phyloP scores from a whole-genome alignment of 768 basidiomycete genomes.

The Auricularia sp. region DNA sequence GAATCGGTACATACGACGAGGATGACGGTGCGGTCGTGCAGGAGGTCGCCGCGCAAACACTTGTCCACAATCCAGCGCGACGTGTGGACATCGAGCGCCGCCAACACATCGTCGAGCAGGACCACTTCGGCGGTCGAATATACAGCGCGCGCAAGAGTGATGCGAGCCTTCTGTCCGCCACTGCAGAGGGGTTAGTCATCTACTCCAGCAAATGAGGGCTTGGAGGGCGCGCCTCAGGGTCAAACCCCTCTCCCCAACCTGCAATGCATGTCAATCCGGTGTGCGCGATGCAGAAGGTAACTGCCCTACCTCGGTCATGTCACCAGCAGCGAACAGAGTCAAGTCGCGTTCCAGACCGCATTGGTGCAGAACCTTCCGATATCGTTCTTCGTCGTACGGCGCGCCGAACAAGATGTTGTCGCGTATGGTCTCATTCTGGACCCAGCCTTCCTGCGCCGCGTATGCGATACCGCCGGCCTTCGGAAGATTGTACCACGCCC shows the following conservation, averaged over 20 bases:
- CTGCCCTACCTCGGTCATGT: constrained; percentile 16
- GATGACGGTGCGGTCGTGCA: constrained; percentile 34
- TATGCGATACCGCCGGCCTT: constrained; percentile 23
- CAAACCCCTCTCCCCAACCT: constrained; percentile 33
- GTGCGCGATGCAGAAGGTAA: constrained; percentile 4
- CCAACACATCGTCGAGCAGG: constrained; percentile 59
- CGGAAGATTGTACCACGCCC: constrained; percentile 23
- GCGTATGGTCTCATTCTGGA: constrained; percentile 19
- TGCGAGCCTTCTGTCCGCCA: constrained; percentile 46
- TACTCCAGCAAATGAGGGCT: background rate
- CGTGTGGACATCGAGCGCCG: constrained; percentile 50
- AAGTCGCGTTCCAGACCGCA: constrained; percentile 22
- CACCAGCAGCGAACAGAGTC: constrained; percentile 23
- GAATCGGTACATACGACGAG: constrained; percentile 20
- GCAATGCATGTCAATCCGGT: background rate
- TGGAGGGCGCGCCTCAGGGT: constrained; percentile 7
- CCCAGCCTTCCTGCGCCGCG: constrained; percentile 27
- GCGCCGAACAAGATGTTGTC: constrained; percentile 29
- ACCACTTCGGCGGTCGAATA: constrained; percentile 53
- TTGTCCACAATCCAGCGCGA: constrained; percentile 41
- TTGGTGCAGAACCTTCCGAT: constrained; percentile 15
- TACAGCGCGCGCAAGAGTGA: constrained; percentile 48
- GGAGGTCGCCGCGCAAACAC: constrained; percentile 31
- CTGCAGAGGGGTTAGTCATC: constrained; percentile 11
- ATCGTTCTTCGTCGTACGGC: constrained; percentile 21